These are phyloP conservation scores for Stereocaulon alpinum DNA, from an alignment of 495 filamentous ascomycete species.

Conservation along the genomic window DNA sequence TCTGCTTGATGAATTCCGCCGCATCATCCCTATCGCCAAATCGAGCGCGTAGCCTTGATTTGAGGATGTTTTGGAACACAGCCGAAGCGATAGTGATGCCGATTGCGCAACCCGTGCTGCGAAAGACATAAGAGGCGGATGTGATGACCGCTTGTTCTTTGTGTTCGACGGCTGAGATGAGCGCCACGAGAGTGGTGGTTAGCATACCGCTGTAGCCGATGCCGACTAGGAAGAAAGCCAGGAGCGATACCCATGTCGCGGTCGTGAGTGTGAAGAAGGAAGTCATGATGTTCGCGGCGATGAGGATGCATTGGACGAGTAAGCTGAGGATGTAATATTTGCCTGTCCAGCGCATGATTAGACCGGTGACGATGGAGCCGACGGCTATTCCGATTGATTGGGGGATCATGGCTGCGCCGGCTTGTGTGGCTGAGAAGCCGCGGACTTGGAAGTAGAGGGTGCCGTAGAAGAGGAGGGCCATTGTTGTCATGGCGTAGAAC, in stretches of 20 bases:
- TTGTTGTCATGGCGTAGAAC: slow-evolving; percentile 31
- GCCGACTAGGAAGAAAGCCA: slow-evolving; percentile 52
- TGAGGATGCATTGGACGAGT: slow-evolving; percentile 36
- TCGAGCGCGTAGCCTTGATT: slow-evolving; percentile 49
- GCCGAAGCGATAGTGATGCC: slow-evolving; percentile 27
- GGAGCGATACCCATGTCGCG: slow-evolving; percentile 42
- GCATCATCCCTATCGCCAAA: slow-evolving; percentile 60
- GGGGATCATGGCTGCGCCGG: slow-evolving; percentile 52
- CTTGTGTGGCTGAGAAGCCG: slow-evolving; percentile 47
- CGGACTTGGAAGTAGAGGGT: slow-evolving; percentile 63
- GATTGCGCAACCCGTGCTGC: slow-evolving; percentile 18
- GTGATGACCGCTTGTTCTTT: slow-evolving; percentile 45
- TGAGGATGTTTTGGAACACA: slow-evolving; percentile 34
- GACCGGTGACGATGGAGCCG: slow-evolving; percentile 46
- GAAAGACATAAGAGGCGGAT: slow-evolving; percentile 16
- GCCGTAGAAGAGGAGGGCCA: slow-evolving; percentile 50
- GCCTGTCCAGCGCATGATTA: slow-evolving; percentile 58
- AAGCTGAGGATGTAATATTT: slow-evolving; percentile 46
- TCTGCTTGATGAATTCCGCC: slow-evolving; percentile 52
- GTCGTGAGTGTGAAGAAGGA: slow-evolving; percentile 40
- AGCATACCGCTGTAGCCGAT: slow-evolving; percentile 56
- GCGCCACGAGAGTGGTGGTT: slow-evolving; percentile 55
- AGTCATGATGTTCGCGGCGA: slow-evolving; percentile 34
- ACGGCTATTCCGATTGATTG: slow-evolving; percentile 46
- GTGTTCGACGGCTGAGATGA: slow-evolving; percentile 60